A percentile compares a stretch with the other conserved stretches of the same genome.
These are phyloP conservation scores for Alectoria sarmentosa DNA, from an alignment of 495 filamentous ascomycete species.

Conservation along the genomic window DNA sequence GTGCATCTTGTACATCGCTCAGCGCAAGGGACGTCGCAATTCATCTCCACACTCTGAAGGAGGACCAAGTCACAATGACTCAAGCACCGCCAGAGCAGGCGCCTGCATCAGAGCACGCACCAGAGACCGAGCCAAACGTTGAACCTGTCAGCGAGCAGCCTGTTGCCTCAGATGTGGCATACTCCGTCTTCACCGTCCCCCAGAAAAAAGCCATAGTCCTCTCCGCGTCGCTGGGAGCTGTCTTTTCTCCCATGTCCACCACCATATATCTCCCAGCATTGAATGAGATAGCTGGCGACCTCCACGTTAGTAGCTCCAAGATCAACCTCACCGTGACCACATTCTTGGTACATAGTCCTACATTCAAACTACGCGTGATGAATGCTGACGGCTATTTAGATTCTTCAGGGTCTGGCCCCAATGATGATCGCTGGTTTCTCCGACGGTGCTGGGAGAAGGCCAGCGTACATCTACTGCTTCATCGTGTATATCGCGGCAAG, in stretches of 20 bases:
- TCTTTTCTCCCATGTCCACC: constrained; percentile 38
- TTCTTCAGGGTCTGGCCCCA: constrained; percentile 42
- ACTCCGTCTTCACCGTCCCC: constrained; percentile 19
- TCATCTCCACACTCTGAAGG: background rate
- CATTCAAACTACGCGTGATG: background rate
- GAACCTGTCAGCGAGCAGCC: constrained; percentile 15
- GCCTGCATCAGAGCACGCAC: background rate
- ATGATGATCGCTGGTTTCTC: constrained; percentile 36
- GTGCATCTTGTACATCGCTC: background rate
- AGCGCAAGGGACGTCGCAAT: background rate
- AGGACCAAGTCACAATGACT: background rate
- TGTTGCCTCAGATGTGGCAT: constrained; percentile 9
- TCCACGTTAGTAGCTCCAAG: constrained; percentile 33
- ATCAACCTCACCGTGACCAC: constrained; percentile 48
- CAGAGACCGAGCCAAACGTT: background rate
- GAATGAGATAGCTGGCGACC: constrained; percentile 35
- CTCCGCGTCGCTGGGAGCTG: constrained; percentile 11
- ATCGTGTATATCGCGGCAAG: constrained; percentile 35
- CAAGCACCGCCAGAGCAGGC: background rate
- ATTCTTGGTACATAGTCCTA: constrained; percentile 36
- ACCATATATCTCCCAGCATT: constrained; percentile 46
- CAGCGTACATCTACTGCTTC: constrained; percentile 37
- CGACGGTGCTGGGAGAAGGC: constrained; percentile 36
- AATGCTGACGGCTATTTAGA: constrained; percentile 24
- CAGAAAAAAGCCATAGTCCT: constrained; percentile 24